Conservation (phyloP, 2,329 filamentous ascomycete genomes). For the Alternaria infectoria region DNA sequence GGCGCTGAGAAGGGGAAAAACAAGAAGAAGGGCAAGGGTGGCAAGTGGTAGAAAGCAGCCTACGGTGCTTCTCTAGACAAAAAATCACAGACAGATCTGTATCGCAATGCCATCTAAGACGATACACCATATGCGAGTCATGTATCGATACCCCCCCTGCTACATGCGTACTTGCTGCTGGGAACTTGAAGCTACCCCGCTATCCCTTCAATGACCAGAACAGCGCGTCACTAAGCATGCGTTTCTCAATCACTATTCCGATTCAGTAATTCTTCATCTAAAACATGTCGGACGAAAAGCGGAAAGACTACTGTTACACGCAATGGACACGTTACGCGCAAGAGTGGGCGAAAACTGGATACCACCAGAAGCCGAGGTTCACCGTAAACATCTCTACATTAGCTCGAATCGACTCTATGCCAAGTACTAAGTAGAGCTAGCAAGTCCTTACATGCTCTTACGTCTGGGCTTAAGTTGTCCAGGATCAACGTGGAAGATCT, state of each 20-base stretch:
- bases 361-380: slow-evolving; percentile 16
- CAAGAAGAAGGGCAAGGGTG: slow-evolving; percentile 48
- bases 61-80: not conserved
- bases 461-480: not conserved
- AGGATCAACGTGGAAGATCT: slow-evolving; percentile 5
- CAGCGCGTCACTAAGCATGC: not conserved
- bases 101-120: not conserved
- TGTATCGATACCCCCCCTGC: slow-evolving; percentile 8
- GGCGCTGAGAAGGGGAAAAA: slow-evolving; percentile 42
- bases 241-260: not conserved
- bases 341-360: slow-evolving; percentile 5
- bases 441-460: not conserved
- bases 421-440: slow-evolving; percentile 2
- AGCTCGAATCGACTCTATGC: not conserved
- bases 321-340: not conserved
- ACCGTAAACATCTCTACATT: slow-evolving; percentile 4
- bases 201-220: not conserved
- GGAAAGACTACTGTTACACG: not conserved
- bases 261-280: not conserved
- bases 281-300: not conserved
- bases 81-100: not conserved
- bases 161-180: not conserved
- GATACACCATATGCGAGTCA: not conserved
- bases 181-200: slow-evolving; percentile 12
- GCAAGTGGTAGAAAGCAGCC: slow-evolving; percentile 31